These are phyloP conservation scores for Paramecium primaurelia DNA, from an alignment of 73 alveolate species.

Conservation along the genomic window DNA sequence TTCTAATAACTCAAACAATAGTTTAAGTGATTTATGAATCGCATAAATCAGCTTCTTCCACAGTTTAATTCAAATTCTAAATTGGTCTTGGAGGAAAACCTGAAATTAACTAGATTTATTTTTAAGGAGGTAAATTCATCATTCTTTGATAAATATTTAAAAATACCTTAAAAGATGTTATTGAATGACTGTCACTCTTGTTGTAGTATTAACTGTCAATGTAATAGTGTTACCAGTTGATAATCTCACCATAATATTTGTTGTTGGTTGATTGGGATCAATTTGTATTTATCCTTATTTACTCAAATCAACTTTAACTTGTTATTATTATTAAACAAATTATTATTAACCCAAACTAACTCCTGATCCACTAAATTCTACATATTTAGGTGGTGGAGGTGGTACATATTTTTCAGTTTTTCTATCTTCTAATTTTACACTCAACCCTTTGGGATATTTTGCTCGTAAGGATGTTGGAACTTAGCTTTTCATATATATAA, in stretches of 20 bases:
- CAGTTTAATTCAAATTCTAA: slow-evolving; percentile 59
- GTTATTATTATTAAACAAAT: not conserved
- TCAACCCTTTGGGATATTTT: slow-evolving; percentile 68
- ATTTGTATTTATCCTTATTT: slow-evolving; percentile 69
- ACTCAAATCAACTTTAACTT: slow-evolving; percentile 62
- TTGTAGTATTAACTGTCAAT: slow-evolving; percentile 60
- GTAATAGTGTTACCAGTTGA: slow-evolving; percentile 75
- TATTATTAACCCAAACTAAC: slow-evolving; percentile 64
- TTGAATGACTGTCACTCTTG: slow-evolving; percentile 69
- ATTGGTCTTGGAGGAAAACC: slow-evolving; percentile 88
- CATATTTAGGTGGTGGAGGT: slow-evolving; percentile 85
- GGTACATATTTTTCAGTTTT: slow-evolving; percentile 71
- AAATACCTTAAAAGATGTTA: slow-evolving; percentile 61
- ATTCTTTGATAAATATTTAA: not conserved
- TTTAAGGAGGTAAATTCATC: not conserved
- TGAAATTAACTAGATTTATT: slow-evolving; percentile 54
- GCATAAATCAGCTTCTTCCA: slow-evolving; percentile 74
- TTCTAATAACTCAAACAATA: not conserved
- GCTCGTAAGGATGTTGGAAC: slow-evolving; percentile 71
- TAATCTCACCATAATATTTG: slow-evolving; percentile 73
- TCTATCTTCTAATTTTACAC: slow-evolving; percentile 75
- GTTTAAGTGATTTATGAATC: slow-evolving; percentile 14
- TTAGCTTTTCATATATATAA: not conserved
- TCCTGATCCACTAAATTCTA: slow-evolving; percentile 78
- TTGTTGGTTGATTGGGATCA: slow-evolving; percentile 70